Evolutionary conservation across 2,329 filamentous ascomycete species (phyloP), one percentile per base, ranked within the genome.

Genomic region (Colletotrichum sp.): DNA sequence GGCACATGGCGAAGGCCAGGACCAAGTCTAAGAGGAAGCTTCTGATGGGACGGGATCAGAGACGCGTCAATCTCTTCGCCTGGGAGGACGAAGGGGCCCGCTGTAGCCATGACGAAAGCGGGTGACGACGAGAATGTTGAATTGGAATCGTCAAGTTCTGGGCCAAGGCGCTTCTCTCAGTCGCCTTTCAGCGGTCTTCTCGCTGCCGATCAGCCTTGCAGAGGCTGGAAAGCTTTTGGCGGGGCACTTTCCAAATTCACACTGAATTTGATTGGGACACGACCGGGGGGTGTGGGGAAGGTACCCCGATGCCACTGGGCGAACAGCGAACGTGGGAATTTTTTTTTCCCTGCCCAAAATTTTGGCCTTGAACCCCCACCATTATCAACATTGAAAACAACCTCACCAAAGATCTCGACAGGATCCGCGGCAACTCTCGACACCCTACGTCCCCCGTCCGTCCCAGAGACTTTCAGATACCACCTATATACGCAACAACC

Each of bases 1-100:
- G 95, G 95, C 76, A 95, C 92, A 84, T 98, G 93, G 77, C 94
- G 94, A 73, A 98, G 89, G 71, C 96, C 96, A 18, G 95, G 95
- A 32, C 96, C 96, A 30, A 98, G 90, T 72, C 95, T 95, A 78
- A 98, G 88, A 52, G 95, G 92, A 77, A 92, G 88, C 79, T 93
- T 95, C 64, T 90, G 89, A 77, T 93, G 90, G 34, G 91, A 91
- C 4, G 95, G 95, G 49, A 98, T 89, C 44, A 90, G 86, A 30
- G 90, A 88, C 2, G 90, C 84, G 75, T 95, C 91, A 62, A 98
- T 90, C 36, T 87, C 82, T 80, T 98, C 96, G 79, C 97, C 96
- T 0, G 97, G 97, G 8, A 99, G 91, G 77, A 98, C 91, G 77
- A 96, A 88, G 63, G 87, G 86, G n/a, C 88, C 85, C 32, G 91